Percentiles rank a stretch among this genome's conserved stretches.
Conservation (phyloP, 805 yeast genomes). For the Blastobotrys americana region DNA sequence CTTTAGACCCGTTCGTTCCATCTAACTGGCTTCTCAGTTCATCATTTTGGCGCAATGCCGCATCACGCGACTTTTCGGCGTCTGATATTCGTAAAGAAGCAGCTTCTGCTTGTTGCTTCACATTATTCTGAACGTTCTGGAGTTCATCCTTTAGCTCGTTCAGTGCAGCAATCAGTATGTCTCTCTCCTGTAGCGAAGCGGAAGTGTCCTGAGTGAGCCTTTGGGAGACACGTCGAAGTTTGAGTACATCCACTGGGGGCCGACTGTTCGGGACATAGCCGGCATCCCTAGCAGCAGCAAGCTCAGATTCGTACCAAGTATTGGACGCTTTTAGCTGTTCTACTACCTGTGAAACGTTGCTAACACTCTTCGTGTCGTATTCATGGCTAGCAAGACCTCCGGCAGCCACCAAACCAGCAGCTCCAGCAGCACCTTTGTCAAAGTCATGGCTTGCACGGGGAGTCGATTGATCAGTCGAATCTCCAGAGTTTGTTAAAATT, state of each 20-base stretch:
- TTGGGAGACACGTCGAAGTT: constrained; percentile 25
- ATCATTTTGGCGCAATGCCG: constrained; percentile 3
- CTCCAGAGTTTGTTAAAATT: too few species aligned
- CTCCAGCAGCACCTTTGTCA: constrained; percentile 1
- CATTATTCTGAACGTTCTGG: constrained; percentile 18
- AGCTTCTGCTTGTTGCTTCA: constrained; percentile 22
- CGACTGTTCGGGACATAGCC: constrained; percentile 23
- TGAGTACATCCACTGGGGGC: constrained; percentile 24
- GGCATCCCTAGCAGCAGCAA: constrained; percentile 22
- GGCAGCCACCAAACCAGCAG: background rate
- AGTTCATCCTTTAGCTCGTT: constrained; percentile 24
- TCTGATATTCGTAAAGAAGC: constrained; percentile 21
- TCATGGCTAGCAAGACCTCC: background rate
- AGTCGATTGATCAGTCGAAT: constrained; percentile 2
- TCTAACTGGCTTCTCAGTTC: background rate
- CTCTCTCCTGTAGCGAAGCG: constrained; percentile 21
- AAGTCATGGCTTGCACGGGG: constrained; percentile 7
- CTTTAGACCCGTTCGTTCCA: constrained; percentile 8
- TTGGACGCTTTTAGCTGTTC: constrained; percentile 27
- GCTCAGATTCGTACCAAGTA: constrained; percentile 27
- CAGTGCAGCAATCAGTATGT: constrained; percentile 23
- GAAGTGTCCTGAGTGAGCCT: constrained; percentile 23
- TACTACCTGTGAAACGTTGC: constrained; percentile 16
- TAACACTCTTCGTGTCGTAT: constrained; percentile 2
- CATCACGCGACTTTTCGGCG: constrained; percentile 20